A percentile compares a stretch with the other conserved stretches of the same genome.
Evolutionary conservation across 768 basidiomycete species (phyloP).

Genomic region (Rhodosporidiobolus odoratus): DNA sequence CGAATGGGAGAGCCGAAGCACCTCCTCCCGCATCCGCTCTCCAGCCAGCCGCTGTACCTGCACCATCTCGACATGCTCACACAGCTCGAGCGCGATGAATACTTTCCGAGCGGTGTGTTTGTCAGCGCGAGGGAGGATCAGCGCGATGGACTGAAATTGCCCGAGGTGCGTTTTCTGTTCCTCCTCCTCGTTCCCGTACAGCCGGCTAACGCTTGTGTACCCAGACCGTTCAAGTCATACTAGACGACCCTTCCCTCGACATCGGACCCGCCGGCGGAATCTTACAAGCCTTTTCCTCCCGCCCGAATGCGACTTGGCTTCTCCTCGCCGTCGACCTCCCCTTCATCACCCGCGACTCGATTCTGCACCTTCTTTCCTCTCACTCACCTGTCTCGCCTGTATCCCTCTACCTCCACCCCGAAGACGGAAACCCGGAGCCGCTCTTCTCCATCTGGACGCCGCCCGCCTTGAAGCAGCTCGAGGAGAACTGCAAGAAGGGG

Average conservation of each 20-base stretch:
- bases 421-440: constrained; percentile 38
- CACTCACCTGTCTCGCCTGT: constrained; percentile 22
- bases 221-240: neutral
- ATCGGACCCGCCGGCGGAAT: constrained; percentile 37
- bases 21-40: neutral
- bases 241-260: constrained; percentile 17
- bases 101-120: constrained; percentile 8
- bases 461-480: constrained; percentile 28
- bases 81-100: neutral
- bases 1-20: constrained; percentile 11
- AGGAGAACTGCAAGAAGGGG: constrained; percentile 26
- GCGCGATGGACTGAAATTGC: neutral
- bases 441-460: constrained; percentile 38
- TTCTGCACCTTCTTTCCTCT: constrained; percentile 20
- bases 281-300: constrained; percentile 17
- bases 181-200: neutral
- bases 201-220: neutral
- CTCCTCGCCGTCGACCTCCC: constrained; percentile 39
- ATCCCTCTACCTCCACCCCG: constrained; percentile 36
- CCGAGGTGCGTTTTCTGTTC: neutral
- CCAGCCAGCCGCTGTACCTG: neutral
- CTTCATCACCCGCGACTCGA: constrained; percentile 12
- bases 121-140: constrained; percentile 12
- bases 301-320: constrained; percentile 17
- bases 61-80: neutral